phyloP scores from a whole-genome alignment of 2,329 filamentous ascomycete genomes.

The Fusarium redolens region DNA sequence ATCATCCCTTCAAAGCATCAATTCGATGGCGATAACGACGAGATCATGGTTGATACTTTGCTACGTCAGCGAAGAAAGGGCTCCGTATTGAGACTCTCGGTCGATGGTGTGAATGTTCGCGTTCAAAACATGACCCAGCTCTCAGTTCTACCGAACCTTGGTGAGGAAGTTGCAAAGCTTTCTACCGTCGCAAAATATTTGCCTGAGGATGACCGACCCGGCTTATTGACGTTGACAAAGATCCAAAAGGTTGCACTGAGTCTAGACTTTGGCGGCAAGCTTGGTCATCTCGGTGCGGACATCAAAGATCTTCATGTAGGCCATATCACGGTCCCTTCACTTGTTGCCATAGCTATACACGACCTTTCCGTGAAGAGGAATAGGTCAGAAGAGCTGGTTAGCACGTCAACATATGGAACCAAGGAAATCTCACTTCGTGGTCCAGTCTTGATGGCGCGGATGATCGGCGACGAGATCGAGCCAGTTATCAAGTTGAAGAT shows the following conservation, averaged over 20 bases:
- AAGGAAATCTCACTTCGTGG: constrained; percentile 43
- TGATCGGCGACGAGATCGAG: constrained; percentile 95
- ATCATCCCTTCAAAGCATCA: constrained; percentile 93
- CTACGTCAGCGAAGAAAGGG: constrained; percentile 88
- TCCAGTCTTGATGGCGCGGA: constrained; percentile 82
- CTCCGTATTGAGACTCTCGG: constrained; percentile 77
- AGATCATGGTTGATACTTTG: constrained; percentile 94
- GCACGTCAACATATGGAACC: constrained; percentile 54
- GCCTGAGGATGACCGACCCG: constrained; percentile 93
- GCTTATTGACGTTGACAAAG: constrained; percentile 79
- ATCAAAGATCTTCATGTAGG: constrained; percentile 75
- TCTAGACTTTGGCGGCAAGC: constrained; percentile 72
- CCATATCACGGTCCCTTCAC: constrained; percentile 85
- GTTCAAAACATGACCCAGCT: constrained; percentile 74
- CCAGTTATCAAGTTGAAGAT: constrained; percentile 90
- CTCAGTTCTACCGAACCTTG: constrained; percentile 74
- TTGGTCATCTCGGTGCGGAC: constrained; percentile 73
- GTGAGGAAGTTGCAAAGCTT: constrained; percentile 82
- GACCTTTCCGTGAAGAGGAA: constrained; percentile 73
- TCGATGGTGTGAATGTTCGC: constrained; percentile 72
- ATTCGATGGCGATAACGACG: constrained; percentile 86
- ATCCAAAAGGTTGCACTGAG: constrained; percentile 72
- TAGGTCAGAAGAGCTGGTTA: constrained; percentile 76
- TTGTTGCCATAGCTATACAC: constrained; percentile 82
- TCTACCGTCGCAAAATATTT: constrained; percentile 93